Base-by-base conservation (phyloP, 2,329 filamentous ascomycete species). In the Colletotrichum ledebouriae region DNA sequence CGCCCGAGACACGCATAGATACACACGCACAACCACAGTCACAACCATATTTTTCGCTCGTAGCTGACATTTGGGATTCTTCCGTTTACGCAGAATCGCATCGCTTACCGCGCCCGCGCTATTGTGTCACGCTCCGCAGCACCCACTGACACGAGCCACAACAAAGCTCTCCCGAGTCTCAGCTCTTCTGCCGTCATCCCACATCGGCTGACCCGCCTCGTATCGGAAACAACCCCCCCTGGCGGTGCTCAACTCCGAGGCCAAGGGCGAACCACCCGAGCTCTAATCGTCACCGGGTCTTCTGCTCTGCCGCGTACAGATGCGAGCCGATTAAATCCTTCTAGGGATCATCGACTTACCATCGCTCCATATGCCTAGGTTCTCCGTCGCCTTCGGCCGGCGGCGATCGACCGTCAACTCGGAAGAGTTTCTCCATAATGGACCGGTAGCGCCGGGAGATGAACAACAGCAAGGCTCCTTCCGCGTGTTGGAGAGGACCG, bases 351-450 rank as follows among this genome's bases (percentile, higher is more conserved):
- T 56, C 49, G 73, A 61, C 71, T 70, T 70, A 59, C 72, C 75
- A 70, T 73, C 75, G 70, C 76, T 79, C 81, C 84, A 84, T 78
- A 89, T 89, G 87, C 85, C 85, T 86, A 87, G 85, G 80, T 89
- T 89, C 78, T 85, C 86, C 70, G 85, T 85, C 76, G 80, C 83
- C 71, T 89, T 89, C 71, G 83, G 80, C 75, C 82, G 85, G 85
- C 87, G 87, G 83, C 89, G 85, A 81, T 87, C 86, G 71, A 83
- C 84, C 82, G 85, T 82, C 71, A 80, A 79, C 80, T 82, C 83
- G 70, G 84, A 86, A 71, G 85, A 84, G 71, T 77, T 85, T 70
- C 84, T 85, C 70, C 84, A 86, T 70, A 83, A 87, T 85, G 84
- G 76, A 42, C 75, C 82, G 73, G 74, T 82, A 77, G 77, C 81